Base-by-base conservation (phyloP, 164 flowering plant genomes). In the Umbilicus rupestris region DNA sequence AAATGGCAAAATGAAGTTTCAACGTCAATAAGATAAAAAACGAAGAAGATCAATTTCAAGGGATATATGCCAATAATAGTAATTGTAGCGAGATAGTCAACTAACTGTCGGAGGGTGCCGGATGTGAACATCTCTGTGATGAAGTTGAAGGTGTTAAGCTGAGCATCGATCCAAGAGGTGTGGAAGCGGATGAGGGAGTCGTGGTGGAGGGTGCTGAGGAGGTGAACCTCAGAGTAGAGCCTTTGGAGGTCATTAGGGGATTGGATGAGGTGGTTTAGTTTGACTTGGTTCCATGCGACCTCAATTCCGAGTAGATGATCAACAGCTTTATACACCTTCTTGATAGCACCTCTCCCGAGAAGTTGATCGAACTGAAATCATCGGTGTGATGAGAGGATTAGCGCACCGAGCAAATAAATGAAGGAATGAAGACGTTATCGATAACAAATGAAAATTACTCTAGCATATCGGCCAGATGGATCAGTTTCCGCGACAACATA, bases 111-210 rank as follows among this genome's bases (percentile, higher is more conserved):
- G 37, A 80, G 79, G 39, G 76, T 77, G 65, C 84, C 84, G 2
- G 84, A 81, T 42, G 82, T 77, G 45, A 78, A 81, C 75, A 81
- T 64, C 71, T 81, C 84, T 19, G 82, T 81, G 64, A 81, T 81
- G 73, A 81, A 77, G 68, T 81, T 81, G 73, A 81, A 75, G 71
- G 79, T 75, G 50, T 69, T 71, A n/a, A 39, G 60, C 7, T 72
- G 58, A 33, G 71, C 72, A 66, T 81, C 82, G 31, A 78, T 72
- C 84, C 84, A 81, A 20, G 80, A 77, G 44, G 79, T 75, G 74
- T 77, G 64, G 64, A 77, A 79, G 15, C 66, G 73, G 46, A 81
- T 81, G 42, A 81, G 73, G 35, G 76, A 75, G 20, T 70, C 72
- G 20, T 81, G 80, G 8, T 69, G 73, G 39, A 81, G 79, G 24